Evolutionary conservation across 2,329 filamentous ascomycete species (phyloP), one percentile per base, ranked within the genome.

Genomic region (Macrophomina tecta): DNA sequence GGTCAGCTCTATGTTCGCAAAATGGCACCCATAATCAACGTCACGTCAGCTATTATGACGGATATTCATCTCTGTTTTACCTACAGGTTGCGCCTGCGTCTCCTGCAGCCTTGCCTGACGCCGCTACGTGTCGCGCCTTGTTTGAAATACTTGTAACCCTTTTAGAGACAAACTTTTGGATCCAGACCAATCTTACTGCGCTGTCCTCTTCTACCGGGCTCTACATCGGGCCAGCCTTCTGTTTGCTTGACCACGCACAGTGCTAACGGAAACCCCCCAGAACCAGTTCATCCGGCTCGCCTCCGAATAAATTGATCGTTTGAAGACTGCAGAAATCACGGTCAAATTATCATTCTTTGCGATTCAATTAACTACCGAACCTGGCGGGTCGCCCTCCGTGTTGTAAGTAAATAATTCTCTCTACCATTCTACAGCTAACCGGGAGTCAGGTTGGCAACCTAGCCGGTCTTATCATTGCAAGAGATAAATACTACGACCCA

Each of bases 41-140:
- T 48, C 58, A 62, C 58, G 45, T 62, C 58, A 49, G n/a, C 45
- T 23, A 38, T 62, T 49, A 34, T 45, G 45, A 62, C 58, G 30
- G 5, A 38, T 34, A 23, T 23, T 28, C 32, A 45, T 28, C 28
- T 12, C 30, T 36, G 45, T 62, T 30, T 62, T 49, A 38, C 30
- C 30, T 49, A 30, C 36, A n/a, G 36, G n/a, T 48, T 49, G 42
- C 42, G 30, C 16, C 58, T 49, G 36, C 30, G n/a, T 36, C 42
- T 3, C 38, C 56, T 12, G 23, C 16, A 38, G 28, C 45, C 23
- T 58, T 42, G 6, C n/a, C 23, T 48, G 56, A 61, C 40, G 12
- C 28, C 56, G 34, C 16, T 36, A 36, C 42, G 42, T 49, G 30
- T 62, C 58, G 58, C 58, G 30, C 42, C 36, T 48, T 49, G 30